Percentiles rank a stretch among this genome's conserved stretches.
Conservation (phyloP, 1,284 basidiomycete genomes). For the Sphaerobolus stellatus region DNA sequence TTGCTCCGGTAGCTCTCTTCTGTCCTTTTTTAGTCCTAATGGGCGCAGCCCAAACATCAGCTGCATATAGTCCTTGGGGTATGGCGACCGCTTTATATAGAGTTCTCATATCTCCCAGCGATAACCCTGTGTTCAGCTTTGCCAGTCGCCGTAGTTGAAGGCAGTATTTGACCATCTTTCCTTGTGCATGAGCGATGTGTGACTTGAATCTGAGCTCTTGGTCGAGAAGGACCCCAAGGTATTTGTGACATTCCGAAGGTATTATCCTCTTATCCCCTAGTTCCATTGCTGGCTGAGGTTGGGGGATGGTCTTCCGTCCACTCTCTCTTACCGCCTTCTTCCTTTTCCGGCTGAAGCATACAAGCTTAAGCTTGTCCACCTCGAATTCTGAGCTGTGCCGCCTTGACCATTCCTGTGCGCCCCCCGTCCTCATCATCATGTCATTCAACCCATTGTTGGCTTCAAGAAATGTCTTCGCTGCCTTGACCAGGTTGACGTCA, state of each 20-base stretch:
- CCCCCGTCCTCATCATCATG: conserved; percentile 21
- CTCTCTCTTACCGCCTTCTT: neutral
- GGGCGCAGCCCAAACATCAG: conserved; percentile 33
- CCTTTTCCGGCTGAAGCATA: conserved; percentile 19
- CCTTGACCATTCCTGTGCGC: conserved; percentile 26
- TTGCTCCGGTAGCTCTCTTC: conserved; percentile 3
- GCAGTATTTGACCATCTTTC: conserved; percentile 3
- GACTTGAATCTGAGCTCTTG: conserved; percentile 4
- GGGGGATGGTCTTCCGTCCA: neutral
- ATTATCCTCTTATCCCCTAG: conserved; percentile 12
- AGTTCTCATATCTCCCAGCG: neutral
- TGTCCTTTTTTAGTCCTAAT: conserved; percentile 5
- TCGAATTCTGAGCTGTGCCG: conserved; percentile 26
- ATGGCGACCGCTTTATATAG: conserved; percentile 8
- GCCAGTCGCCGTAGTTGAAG: conserved; percentile 1
- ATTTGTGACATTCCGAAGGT: conserved; percentile 18
- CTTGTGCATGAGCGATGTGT: conserved; percentile 2
- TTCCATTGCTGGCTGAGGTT: conserved; percentile 12
- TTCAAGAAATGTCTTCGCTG: conserved; percentile 14
- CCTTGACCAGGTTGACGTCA: conserved; percentile 21
- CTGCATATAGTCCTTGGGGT: conserved; percentile 10
- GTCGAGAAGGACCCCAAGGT: conserved; percentile 13
- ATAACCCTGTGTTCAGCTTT: neutral
- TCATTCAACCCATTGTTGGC: conserved; percentile 16
- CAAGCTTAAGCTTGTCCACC: conserved; percentile 22